phyloP scores from a whole-genome alignment of 148 eudicot genomes.

The Rhododendron griersonianum region DNA sequence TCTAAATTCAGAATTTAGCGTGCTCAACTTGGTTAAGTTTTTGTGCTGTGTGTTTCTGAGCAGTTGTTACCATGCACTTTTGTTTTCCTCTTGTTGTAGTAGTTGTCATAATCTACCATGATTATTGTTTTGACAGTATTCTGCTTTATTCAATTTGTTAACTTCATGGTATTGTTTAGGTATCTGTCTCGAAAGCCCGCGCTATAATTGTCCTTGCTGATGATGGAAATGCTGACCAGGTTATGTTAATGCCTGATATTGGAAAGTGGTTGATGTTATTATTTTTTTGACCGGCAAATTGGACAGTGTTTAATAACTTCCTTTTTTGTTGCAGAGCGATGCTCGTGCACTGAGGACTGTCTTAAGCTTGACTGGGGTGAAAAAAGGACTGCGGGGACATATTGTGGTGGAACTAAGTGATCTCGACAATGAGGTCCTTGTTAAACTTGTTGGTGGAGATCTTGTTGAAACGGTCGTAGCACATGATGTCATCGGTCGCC shows the following conservation, averaged over 20 bases:
- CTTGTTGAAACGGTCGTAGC: slow-evolving; percentile 57
- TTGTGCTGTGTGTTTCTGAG: not conserved
- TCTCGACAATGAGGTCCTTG: slow-evolving; percentile 60
- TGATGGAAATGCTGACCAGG: slow-evolving; percentile 70
- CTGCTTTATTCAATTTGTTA: slow-evolving; percentile 9
- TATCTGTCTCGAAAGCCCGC: slow-evolving; percentile 61
- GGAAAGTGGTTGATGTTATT: not conserved
- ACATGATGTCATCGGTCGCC: slow-evolving; percentile 62
- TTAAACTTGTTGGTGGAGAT: slow-evolving; percentile 60
- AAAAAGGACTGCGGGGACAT: slow-evolving; percentile 48
- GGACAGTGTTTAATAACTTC: not conserved
- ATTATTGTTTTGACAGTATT: not conserved
- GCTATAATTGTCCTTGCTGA: slow-evolving; percentile 61
- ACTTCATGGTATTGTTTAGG: slow-evolving; percentile 23
- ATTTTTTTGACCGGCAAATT: not conserved
- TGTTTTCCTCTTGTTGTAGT: not conserved
- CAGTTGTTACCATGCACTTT: not conserved
- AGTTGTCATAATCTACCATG: not conserved
- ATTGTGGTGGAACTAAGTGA: slow-evolving; percentile 62
- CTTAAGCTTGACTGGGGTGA: slow-evolving; percentile 54
- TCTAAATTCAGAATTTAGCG: not conserved
- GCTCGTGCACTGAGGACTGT: slow-evolving; percentile 66
- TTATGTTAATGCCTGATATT: slow-evolving; percentile 7
- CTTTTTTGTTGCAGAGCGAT: slow-evolving; percentile 40
- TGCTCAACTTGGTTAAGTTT: not conserved